Evolutionary conservation across 192 early-diverging fungal genomes (phyloP), one percentile per base, ranked within the genome.

Genomic region (Podila verticillata): DNA sequence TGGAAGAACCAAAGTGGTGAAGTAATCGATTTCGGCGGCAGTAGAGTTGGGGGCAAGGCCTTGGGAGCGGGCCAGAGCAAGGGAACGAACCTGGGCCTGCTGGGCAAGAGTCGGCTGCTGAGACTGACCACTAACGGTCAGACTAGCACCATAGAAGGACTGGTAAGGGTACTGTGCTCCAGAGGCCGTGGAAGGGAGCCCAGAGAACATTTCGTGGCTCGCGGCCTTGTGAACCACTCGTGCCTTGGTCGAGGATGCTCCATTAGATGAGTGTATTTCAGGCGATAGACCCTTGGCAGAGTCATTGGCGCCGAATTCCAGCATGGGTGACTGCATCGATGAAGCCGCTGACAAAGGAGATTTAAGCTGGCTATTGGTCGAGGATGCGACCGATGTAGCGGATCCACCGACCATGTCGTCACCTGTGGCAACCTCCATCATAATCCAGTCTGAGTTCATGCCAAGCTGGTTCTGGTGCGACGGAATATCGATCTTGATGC

Each of bases 331-430:
- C 39, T 67, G 65, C 19, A 47, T 51, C 28, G 74, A 47, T 3
- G 74, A 75, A 31, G 63, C 48, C 17, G 29, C 62, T 8, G 58
- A 60, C 22, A 60, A 5, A 4, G 58, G 58, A 19, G 58, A 60
- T 15, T 60, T 60, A 29, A 56, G 29, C 19, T 58, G 63, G 24
- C 63, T 62, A 34, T 57, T 31, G 4, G 48, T 36, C 0, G 68
- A 29, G 1, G 75, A 79, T 12, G 69, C 65, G 31, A 63, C 47
- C 0, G 75, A 71, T 0, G 75, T 72, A 19, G 75, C 69, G 4
- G 75, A 79, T 19, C 75, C 75, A 13, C 75, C 69, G 2, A 79
- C 75, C 49, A 71, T 57, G 4, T 71, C 68, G 12, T 79, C 75
- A 1, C 44, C 22, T 61, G 30, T 59, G 1, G 26, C 39, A 5